These are phyloP conservation scores for Fusarium multiceps DNA, from an alignment of 2,329 filamentous ascomycete species.

Conservation along the genomic window DNA sequence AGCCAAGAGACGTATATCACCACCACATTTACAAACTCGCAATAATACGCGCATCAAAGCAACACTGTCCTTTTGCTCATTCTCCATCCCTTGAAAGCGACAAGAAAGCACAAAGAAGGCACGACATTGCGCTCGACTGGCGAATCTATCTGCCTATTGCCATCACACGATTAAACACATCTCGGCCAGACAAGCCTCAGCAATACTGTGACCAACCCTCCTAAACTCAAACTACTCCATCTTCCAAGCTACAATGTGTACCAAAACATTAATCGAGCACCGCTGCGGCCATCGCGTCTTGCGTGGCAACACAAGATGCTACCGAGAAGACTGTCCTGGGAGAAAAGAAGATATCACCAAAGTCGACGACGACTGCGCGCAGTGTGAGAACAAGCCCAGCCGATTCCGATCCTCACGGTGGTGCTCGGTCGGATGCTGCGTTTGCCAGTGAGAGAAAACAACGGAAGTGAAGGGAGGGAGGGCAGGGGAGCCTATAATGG, in stretches of 20 bases:
- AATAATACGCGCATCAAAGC: slow-evolving; percentile 5
- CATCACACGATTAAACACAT: not conserved
- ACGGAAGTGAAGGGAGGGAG: not conserved
- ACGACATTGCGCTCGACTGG: not conserved
- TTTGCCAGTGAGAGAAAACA: slow-evolving; percentile 39
- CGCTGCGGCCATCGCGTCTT: slow-evolving; percentile 52
- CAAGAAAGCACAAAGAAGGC: not conserved
- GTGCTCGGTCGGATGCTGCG: slow-evolving; percentile 53
- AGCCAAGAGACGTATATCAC: slow-evolving; percentile 14
- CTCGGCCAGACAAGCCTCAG: not conserved
- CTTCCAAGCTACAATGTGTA: slow-evolving; percentile 48
- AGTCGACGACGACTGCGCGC: slow-evolving; percentile 50
- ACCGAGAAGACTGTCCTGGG: slow-evolving; percentile 47
- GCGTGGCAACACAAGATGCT: slow-evolving; percentile 53
- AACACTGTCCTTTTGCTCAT: slow-evolving; percentile 6
- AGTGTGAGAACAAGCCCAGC: slow-evolving; percentile 49
- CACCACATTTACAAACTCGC: not conserved
- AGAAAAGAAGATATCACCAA: slow-evolving; percentile 48
- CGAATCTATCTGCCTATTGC: not conserved
- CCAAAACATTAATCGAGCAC: slow-evolving; percentile 50
- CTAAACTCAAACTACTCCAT: slow-evolving; percentile 1
- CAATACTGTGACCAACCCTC: not conserved
- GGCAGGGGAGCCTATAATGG: not conserved
- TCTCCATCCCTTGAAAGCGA: not conserved
- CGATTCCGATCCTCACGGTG: slow-evolving; percentile 50